A percentile compares a stretch with the other conserved stretches of the same genome.
Conservation (phyloP, 2,329 filamentous ascomycete species). For the Aureobasidium sp. region DNA sequence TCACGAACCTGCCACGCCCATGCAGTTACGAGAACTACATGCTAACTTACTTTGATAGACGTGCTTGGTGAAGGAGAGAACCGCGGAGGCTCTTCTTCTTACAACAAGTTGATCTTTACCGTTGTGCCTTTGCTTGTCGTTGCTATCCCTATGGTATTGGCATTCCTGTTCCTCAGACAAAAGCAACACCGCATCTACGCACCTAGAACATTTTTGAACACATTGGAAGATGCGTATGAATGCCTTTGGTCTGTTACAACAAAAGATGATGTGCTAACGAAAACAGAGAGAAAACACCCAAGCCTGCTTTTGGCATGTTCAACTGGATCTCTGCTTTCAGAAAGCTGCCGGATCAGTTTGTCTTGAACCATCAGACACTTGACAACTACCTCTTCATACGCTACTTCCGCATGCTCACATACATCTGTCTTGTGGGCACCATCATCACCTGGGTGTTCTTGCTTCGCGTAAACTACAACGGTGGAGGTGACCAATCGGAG, state of each 20-base stretch:
- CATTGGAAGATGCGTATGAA: conserved; percentile 14
- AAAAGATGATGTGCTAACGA: neutral
- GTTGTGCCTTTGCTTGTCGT: conserved; percentile 39
- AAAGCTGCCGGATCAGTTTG: conserved; percentile 33
- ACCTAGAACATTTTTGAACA: conserved; percentile 22
- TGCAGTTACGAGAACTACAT: neutral
- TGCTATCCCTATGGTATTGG: conserved; percentile 33
- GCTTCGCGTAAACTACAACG: conserved; percentile 37
- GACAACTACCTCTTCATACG: conserved; percentile 41
- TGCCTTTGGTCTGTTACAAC: neutral
- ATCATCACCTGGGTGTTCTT: conserved; percentile 38
- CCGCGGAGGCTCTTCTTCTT: conserved; percentile 1
- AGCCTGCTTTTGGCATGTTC: conserved; percentile 36
- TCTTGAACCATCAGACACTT: conserved; percentile 37
- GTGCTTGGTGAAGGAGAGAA: neutral
- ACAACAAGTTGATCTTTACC: conserved; percentile 34
- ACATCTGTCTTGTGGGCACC: conserved; percentile 35
- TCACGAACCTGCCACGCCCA: no score
- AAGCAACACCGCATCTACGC: conserved; percentile 33
- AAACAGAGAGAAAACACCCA: conserved; percentile 38
- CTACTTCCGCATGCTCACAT: conserved; percentile 36
- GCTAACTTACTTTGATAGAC: neutral
- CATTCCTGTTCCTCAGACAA: conserved; percentile 39
- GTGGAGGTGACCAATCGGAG: conserved; percentile 17
- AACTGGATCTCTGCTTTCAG: conserved; percentile 42